Percentiles rank a stretch among this genome's conserved stretches.
Evolutionary conservation across 352 stramenopile species (phyloP).

Genomic region (Halophytophthora batemanensis): DNA sequence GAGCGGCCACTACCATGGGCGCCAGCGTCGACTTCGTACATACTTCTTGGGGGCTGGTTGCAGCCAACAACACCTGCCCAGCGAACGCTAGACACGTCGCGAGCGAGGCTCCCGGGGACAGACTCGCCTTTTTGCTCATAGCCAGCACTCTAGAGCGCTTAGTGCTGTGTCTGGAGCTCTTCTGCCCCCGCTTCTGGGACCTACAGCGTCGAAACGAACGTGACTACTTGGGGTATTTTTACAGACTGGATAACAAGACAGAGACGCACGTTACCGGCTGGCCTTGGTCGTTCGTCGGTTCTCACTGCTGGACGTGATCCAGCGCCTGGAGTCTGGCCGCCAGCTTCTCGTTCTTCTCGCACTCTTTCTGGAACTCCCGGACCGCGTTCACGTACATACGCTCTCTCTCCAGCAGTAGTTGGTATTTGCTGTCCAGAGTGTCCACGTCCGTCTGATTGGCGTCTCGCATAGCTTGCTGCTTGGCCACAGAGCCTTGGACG

Average conservation of each 20-base stretch:
- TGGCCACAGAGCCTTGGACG: slow-evolving; percentile 44
- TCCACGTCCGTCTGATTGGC: slow-evolving; percentile 47
- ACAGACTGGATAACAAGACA: too few relatives aligned
- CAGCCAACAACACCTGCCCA: slow-evolving; percentile 24
- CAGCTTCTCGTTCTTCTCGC: slow-evolving; percentile 82
- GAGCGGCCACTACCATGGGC: slow-evolving; percentile 53
- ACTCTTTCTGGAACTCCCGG: slow-evolving; percentile 87
- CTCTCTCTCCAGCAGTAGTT: slow-evolving; percentile 73
- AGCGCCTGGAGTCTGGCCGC: slow-evolving; percentile 12
- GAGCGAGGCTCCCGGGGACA: slow-evolving; percentile 28
- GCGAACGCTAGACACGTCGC: slow-evolving; percentile 49
- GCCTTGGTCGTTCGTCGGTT: not conserved
- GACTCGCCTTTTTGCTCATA: slow-evolving; percentile 26
- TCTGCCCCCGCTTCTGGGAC: too few relatives aligned
- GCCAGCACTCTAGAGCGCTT: too few relatives aligned
- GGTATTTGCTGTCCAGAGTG: slow-evolving; percentile 71
- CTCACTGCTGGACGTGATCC: slow-evolving; percentile 2
- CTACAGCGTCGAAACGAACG: too few relatives aligned
- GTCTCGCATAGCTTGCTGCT: slow-evolving; percentile 48
- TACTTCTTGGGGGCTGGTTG: slow-evolving; percentile 17
- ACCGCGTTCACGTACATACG: slow-evolving; percentile 84
- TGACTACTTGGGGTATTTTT: too few relatives aligned
- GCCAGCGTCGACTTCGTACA: slow-evolving; percentile 49
- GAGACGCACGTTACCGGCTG: not conserved
- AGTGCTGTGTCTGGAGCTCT: too few relatives aligned